phyloP scores from a whole-genome alignment of 192 early-diverging fungal genomes.

The Funneliformis geosporum region DNA sequence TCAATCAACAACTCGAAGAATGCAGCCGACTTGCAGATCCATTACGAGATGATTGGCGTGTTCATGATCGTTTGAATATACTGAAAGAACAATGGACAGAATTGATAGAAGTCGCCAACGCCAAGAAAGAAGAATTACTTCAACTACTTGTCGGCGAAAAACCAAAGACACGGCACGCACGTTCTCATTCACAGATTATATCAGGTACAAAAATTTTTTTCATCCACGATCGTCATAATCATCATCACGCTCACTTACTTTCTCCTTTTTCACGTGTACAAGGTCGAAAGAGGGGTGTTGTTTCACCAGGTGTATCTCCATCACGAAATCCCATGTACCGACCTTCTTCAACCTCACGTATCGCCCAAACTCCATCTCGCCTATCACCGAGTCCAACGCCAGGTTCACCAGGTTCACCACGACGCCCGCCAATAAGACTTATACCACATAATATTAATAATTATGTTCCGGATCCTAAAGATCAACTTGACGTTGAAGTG shows the following conservation, averaged over 20 bases:
- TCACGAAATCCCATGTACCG: constrained; percentile 5
- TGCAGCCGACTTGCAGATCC: constrained; percentile 29
- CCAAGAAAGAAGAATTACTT: constrained; percentile 48
- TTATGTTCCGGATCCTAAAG: constrained; percentile 56
- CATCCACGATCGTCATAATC: no score
- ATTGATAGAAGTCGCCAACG: constrained; percentile 43
- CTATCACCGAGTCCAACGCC: constrained; percentile 34
- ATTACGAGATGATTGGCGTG: constrained; percentile 45
- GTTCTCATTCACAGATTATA: constrained; percentile 36
- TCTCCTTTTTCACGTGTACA: not conserved
- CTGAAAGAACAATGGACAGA: constrained; percentile 52
- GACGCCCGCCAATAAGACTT: constrained; percentile 19
- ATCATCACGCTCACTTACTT: constrained; percentile 28
- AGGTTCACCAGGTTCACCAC: constrained; percentile 22
- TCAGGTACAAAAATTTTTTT: not conserved
- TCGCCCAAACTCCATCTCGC: constrained; percentile 4
- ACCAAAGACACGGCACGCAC: constrained; percentile 20
- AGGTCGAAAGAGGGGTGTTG: not conserved
- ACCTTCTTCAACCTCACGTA: constrained; percentile 16
- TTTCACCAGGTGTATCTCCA: constrained; percentile 6
- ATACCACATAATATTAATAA: constrained; percentile 29
- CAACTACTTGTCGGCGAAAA: constrained; percentile 12
- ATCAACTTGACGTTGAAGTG: constrained; percentile 60
- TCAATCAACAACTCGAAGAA: constrained; percentile 41
- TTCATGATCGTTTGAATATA: constrained; percentile 44